A percentile compares a stretch with the other conserved stretches of the same genome.
phyloP scores from a whole-genome alignment of 768 basidiomycete species.

The Xerocomus spinulosus region DNA sequence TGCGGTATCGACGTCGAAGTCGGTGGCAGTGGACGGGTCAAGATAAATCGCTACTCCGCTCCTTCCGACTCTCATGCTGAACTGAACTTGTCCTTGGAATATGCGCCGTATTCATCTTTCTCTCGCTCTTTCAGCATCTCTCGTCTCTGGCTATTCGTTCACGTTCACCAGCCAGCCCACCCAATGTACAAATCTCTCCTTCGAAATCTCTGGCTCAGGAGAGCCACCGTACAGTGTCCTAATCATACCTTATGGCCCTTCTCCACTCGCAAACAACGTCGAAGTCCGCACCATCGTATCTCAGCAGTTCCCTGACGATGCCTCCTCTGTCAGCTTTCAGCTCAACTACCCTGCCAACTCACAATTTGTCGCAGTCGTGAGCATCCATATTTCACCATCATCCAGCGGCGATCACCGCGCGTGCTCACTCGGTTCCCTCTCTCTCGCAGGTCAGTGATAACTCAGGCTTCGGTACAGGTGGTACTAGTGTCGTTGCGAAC shows the following conservation, averaged over 20 bases:
- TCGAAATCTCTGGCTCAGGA: constrained; percentile 58
- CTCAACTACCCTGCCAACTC: constrained; percentile 63
- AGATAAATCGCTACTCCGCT: too few relatives aligned
- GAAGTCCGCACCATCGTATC: constrained; percentile 62
- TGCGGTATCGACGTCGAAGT: too few relatives aligned
- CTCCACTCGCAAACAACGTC: constrained; percentile 53
- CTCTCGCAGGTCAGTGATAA: constrained; percentile 51
- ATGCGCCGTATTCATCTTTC: constrained; percentile 11
- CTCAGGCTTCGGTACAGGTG: constrained; percentile 64
- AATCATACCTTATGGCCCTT: constrained; percentile 62
- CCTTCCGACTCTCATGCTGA: too few relatives aligned
- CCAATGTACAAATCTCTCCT: constrained; percentile 63
- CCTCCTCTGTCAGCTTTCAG: constrained; percentile 44
- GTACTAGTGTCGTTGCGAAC: constrained; percentile 62
- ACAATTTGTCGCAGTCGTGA: constrained; percentile 72
- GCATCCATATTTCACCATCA: too few relatives aligned
- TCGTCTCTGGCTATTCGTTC: constrained; percentile 40
- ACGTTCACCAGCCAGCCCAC: constrained; percentile 43
- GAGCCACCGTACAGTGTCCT: constrained; percentile 64
- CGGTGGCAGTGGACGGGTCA: too few relatives aligned
- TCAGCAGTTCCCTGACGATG: constrained; percentile 44
- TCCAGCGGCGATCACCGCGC: too few relatives aligned
- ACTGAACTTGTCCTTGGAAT: too few relatives aligned
- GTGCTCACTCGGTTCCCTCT: too few relatives aligned
- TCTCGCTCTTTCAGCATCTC: constrained; percentile 22